Conservation (phyloP, 2,329 filamentous ascomycete species). For the Aspergillaceae sp. region DNA sequence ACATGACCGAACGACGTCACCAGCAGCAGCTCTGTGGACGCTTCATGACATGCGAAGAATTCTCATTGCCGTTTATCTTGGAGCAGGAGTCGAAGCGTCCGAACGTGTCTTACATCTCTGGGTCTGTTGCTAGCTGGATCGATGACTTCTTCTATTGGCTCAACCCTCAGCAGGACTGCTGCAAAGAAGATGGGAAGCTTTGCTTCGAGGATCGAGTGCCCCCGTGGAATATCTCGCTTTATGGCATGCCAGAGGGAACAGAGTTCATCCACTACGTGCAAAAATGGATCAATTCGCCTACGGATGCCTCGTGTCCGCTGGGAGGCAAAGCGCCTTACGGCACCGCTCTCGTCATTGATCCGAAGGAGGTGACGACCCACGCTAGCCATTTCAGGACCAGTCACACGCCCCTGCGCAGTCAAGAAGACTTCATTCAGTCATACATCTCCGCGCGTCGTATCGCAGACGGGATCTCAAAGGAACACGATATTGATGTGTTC, state of each 20-base stretch:
- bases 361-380: conserved; percentile 56
- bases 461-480: conserved; percentile 60
- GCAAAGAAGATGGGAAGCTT: conserved; percentile 58
- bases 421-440: conserved; percentile 85
- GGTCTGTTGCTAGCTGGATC: conserved; percentile 87
- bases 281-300: conserved; percentile 73
- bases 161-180: conserved; percentile 77
- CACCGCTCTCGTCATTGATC: conserved; percentile 70
- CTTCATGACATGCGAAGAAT: conserved; percentile 77
- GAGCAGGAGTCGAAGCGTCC: conserved; percentile 90
- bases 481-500: conserved; percentile 75
- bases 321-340: conserved; percentile 84
- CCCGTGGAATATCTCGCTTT: conserved; percentile 79
- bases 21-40: conserved; percentile 85
- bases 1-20: conserved; percentile 63
- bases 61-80: conserved; percentile 79
- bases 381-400: conserved; percentile 88
- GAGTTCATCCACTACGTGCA: conserved; percentile 83
- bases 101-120: conserved; percentile 77
- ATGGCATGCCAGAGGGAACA: conserved; percentile 85
- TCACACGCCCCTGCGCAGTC: conserved; percentile 77
- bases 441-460: conserved; percentile 87
- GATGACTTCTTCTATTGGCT: conserved; percentile 96
- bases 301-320: conserved; percentile 74
- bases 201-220: conserved; percentile 75